These are phyloP conservation scores for Raphanus raphanistrum DNA, from an alignment of 345 rosid genomes.

Conservation along the genomic window DNA sequence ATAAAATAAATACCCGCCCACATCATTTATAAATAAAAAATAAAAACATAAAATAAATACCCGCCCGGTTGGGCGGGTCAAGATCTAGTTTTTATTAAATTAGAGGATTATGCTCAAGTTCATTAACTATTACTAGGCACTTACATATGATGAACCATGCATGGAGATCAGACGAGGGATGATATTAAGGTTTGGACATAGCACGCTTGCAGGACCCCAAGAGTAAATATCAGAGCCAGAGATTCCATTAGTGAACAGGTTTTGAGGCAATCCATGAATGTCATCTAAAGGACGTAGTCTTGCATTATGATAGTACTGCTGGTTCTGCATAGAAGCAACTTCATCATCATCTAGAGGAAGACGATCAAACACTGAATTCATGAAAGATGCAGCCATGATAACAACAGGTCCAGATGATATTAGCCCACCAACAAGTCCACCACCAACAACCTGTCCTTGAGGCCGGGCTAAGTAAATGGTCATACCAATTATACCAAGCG, in stretches of 20 bases:
- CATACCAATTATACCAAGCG: constrained; percentile 79
- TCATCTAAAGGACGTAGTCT: constrained; percentile 62
- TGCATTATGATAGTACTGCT: constrained; percentile 57
- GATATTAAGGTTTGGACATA: constrained; percentile 48
- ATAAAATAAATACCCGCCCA: too few relatives aligned
- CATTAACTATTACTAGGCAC: too few relatives aligned
- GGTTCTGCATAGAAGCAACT: constrained; percentile 46
- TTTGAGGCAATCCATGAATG: constrained; percentile 65
- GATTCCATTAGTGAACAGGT: constrained; percentile 61
- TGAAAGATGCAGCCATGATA: constrained; percentile 86
- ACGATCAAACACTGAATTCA: constrained; percentile 87
- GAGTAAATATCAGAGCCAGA: constrained; percentile 62
- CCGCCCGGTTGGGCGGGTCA: too few relatives aligned
- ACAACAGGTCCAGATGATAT: constrained; percentile 91
- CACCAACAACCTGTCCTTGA: constrained; percentile 94
- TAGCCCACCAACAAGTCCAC: constrained; percentile 79
- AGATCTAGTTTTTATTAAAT: too few relatives aligned
- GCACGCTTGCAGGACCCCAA: constrained; percentile 54
- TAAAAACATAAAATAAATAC: too few relatives aligned
- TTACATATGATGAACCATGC: background rate
- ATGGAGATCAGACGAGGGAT: background rate
- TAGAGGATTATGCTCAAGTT: too few relatives aligned
- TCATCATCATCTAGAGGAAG: constrained; percentile 77
- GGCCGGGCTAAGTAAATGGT: constrained; percentile 87
- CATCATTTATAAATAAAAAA: too few relatives aligned